Base-by-base conservation (phyloP, 75 land plant genomes). In the Chamaecyparis obtusa region DNA sequence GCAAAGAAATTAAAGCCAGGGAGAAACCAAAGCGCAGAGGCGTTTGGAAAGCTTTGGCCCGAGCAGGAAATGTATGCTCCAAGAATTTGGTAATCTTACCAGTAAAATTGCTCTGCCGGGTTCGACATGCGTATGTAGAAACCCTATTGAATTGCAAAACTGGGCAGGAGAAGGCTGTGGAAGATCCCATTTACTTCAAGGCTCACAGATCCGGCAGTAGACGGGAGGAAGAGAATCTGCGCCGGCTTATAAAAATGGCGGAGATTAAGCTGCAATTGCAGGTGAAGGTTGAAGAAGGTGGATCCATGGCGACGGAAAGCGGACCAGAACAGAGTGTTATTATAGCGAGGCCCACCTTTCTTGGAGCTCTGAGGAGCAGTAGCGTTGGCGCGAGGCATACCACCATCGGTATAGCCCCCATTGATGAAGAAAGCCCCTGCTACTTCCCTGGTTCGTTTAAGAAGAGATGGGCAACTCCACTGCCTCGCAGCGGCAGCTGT, bases 171-270 rank as follows among this genome's bases (percentile, higher is more conserved):
- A 39, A 7, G 14, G 81, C 81, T 21, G 39, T 78, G 1, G 9
- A 37, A 37, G 2, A 9, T 37, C 81, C 81, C 27, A 9, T 37
- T 19, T 39, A 44, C 8, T 7, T 37, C 81, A 24, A 24, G 1
- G 14, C 39, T 21, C 17, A 9, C 44, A 24, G 21, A 7, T 37
- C 27, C 44, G 43, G 81, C 27, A 19, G 81, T 37, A 39, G 80
- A 78, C 81, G 81, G 27, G 83, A 81, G 41, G 83, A 81, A 41
- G 83, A 46, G 83, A 81, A 81, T 46, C 83, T 81, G 49, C 83
- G 83, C 0, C 83, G 83, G 49, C 83, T 81, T 2, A 81, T 81
- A 3, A 81, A 24, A 81, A 81, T 27, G 51, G 44, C 83, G 5
- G 83, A 81, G 51, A 81, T 43, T 21, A 81, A 81, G 24, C 15